phyloP scores from a whole-genome alignment of 1,284 basidiomycete species.

The Papiliotrema nemorosa region DNA sequence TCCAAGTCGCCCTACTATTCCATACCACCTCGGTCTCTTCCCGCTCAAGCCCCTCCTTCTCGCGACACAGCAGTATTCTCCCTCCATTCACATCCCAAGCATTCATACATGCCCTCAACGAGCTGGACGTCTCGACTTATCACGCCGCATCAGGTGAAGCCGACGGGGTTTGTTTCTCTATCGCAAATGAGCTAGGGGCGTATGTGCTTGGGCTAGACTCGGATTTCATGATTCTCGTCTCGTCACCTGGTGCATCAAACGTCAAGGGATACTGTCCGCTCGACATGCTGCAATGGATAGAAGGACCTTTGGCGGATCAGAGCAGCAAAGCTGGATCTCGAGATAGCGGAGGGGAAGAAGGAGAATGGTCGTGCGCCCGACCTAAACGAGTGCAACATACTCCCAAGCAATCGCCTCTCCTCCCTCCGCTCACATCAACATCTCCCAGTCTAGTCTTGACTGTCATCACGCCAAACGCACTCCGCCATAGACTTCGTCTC shows the following conservation, averaged over 20 bases:
- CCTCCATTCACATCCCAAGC: conserved; percentile 66
- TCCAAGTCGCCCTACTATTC: conserved; percentile 69
- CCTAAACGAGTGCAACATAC: neutral
- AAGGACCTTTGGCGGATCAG: conserved; percentile 12
- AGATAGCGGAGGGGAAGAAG: neutral
- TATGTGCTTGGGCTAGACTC: conserved; percentile 77
- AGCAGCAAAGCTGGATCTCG: neutral
- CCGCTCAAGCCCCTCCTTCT: conserved; percentile 67
- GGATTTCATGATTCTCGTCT: conserved; percentile 73
- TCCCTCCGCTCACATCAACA: conserved; percentile 55
- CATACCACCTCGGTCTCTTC: conserved; percentile 74
- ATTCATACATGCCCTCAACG: conserved; percentile 60
- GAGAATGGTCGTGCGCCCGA: conserved; percentile 12
- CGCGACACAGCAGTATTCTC: conserved; percentile 59
- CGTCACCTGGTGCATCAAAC: conserved; percentile 56
- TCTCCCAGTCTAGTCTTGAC: conserved; percentile 51
- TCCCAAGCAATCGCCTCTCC: conserved; percentile 54
- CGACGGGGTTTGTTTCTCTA: conserved; percentile 77
- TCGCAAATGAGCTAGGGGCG: conserved; percentile 68
- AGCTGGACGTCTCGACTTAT: conserved; percentile 47
- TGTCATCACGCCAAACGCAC: conserved; percentile 61
- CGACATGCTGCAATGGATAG: conserved; percentile 71
- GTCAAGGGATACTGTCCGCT: conserved; percentile 69
- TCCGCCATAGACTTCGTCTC: conserved; percentile 65
- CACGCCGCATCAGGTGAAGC: conserved; percentile 77